Conservation (phyloP, 2,329 filamentous ascomycete genomes). For the Penicillium rolfsii region DNA sequence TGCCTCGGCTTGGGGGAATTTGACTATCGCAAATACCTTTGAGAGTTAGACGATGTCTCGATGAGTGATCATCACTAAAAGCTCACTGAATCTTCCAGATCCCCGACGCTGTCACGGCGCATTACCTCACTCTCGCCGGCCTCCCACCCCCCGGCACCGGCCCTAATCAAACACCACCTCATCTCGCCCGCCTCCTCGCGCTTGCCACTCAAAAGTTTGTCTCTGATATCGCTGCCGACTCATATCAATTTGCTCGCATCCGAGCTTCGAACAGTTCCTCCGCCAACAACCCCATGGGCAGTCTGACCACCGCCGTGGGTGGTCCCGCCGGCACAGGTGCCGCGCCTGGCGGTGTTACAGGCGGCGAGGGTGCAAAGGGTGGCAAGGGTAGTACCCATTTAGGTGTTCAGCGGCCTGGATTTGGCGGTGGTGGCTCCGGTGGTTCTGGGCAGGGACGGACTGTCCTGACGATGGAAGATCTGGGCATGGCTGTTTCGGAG, state of each 20-base stretch:
- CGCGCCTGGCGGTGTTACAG: slow-evolving; percentile 52
- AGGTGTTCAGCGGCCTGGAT: slow-evolving; percentile 76
- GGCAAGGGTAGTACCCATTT: slow-evolving; percentile 59
- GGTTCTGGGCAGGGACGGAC: slow-evolving; percentile 82
- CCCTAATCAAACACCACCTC: slow-evolving; percentile 74
- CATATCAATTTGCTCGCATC: slow-evolving; percentile 96
- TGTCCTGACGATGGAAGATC: slow-evolving; percentile 96
- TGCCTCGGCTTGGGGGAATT: background rate
- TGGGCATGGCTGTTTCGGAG: slow-evolving; percentile 97
- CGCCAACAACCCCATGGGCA: slow-evolving; percentile 88
- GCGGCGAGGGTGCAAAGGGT: slow-evolving; percentile 46
- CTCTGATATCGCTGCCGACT: slow-evolving; percentile 93
- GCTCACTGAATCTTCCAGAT: slow-evolving; percentile 64
- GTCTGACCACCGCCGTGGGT: slow-evolving; percentile 69
- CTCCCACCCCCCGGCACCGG: slow-evolving; percentile 84
- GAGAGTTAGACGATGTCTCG: background rate
- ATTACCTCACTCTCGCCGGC: slow-evolving; percentile 95
- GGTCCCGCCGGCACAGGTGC: slow-evolving; percentile 60
- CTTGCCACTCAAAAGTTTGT: slow-evolving; percentile 99
- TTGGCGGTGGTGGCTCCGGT: slow-evolving; percentile 85
- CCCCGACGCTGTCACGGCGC: slow-evolving; percentile 94
- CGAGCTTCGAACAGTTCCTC: slow-evolving; percentile 86
- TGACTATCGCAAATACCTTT: background rate
- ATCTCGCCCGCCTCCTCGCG: slow-evolving; percentile 88
- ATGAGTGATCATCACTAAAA: background rate